Conservation (phyloP, 2,329 filamentous ascomycete species). For the Colletotrichum noveboracense region DNA sequence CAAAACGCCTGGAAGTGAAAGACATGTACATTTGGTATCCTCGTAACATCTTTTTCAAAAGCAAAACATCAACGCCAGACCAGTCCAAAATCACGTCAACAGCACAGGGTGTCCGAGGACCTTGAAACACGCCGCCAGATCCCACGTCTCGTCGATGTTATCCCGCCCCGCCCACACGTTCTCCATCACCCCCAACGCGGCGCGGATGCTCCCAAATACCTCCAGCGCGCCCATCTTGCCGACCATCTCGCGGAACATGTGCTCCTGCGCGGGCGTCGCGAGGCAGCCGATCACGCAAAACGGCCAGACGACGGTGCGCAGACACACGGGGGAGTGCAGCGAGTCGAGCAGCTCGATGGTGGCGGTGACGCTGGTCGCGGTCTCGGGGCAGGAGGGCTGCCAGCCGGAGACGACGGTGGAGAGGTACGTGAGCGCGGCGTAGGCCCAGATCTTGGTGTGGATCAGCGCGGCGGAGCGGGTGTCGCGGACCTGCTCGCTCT, state of each 20-base stretch:
- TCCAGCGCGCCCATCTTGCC: constrained; percentile 44
- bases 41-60: background rate
- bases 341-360: constrained; percentile 36
- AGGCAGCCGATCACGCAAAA: constrained; percentile 48
- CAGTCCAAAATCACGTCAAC: constrained; percentile 32
- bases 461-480: constrained; percentile 1
- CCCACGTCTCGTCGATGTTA: constrained; percentile 47
- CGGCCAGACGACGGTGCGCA: constrained; percentile 45
- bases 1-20: background rate
- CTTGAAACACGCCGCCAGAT: constrained; percentile 47
- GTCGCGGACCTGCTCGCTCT: background rate
- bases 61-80: background rate
- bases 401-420: constrained; percentile 54
- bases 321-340: constrained; percentile 38
- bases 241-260: constrained; percentile 46
- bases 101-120: constrained; percentile 44
- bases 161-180: constrained; percentile 47
- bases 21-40: background rate
- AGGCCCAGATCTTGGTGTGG: constrained; percentile 49
- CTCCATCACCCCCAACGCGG: constrained; percentile 50
- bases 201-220: constrained; percentile 50
- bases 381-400: constrained; percentile 51
- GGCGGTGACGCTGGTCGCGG: constrained; percentile 36
- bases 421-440: constrained; percentile 53
- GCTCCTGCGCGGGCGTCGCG: constrained; percentile 42